Evolutionary conservation across 2,329 filamentous ascomycete genomes (phyloP).

Genomic region (Venturia effusa): DNA sequence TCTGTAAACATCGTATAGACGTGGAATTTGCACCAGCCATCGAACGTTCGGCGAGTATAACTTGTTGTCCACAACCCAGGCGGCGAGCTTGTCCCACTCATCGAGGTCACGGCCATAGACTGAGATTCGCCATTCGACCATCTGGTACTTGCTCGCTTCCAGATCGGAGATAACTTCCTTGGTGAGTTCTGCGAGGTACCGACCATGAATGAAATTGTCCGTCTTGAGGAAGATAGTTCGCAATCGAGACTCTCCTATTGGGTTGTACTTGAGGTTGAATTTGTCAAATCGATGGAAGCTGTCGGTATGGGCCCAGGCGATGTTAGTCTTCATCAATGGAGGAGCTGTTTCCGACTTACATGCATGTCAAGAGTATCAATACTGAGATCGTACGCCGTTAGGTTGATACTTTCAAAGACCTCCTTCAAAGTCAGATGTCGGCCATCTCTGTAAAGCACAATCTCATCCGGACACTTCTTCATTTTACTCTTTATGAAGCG

Average conservation of each 20-base stretch:
- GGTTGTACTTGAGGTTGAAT: conserved; percentile 98
- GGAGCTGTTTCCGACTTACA: conserved; percentile 39
- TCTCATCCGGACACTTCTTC: conserved; percentile 94
- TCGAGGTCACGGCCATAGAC: conserved; percentile 87
- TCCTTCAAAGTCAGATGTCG: conserved; percentile 84
- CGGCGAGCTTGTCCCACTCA: conserved; percentile 96
- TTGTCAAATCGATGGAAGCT: conserved; percentile 99
- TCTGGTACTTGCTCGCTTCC: conserved; percentile 98
- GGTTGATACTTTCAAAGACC: conserved; percentile 93
- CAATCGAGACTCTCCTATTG: conserved; percentile 86
- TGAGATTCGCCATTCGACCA: conserved; percentile 98
- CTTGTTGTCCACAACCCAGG: conserved; percentile 97
- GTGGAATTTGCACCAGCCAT: conserved; percentile 92
- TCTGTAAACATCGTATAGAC: conserved; percentile 94
- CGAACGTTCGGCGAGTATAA: conserved; percentile 95
- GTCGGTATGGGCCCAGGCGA: conserved; percentile 72
- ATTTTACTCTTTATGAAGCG: conserved; percentile 99
- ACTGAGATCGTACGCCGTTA: conserved; percentile 94
- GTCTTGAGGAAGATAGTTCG: conserved; percentile 99
- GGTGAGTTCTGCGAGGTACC: conserved; percentile 93
- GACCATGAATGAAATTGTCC: conserved; percentile 92
- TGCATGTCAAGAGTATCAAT: conserved; percentile 99
- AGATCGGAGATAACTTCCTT: conserved; percentile 96
- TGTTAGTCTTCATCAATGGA: conserved; percentile 12
- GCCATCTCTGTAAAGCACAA: conserved; percentile 84